Conservation (phyloP, 106 monocot genomes). For the Apostasia shenzhenica region DNA sequence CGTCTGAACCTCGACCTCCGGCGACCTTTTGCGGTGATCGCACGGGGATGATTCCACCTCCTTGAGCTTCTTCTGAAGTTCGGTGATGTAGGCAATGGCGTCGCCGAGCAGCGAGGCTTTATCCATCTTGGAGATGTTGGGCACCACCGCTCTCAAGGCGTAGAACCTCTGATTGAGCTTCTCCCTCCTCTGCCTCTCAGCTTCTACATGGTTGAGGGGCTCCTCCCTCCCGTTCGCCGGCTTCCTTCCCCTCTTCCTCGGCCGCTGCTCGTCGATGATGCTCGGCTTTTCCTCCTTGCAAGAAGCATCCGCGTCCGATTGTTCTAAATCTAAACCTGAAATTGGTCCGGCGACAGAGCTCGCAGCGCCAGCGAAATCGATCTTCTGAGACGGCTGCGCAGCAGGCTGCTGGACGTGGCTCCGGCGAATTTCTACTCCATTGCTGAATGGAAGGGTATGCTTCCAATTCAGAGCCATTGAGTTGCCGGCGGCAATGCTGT, state of each 20-base stretch:
- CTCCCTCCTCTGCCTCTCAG: slow-evolving; percentile 68
- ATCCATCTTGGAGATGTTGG: slow-evolving; percentile 81
- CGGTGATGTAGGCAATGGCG: slow-evolving; percentile 65
- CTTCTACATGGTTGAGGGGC: slow-evolving; percentile 67
- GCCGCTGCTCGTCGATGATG: slow-evolving; percentile 26
- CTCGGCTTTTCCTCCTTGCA: slow-evolving; percentile 26
- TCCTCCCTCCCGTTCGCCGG: slow-evolving; percentile 69
- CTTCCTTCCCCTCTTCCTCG: slow-evolving; percentile 61
- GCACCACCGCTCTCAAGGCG: slow-evolving; percentile 61
- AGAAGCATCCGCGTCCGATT: slow-evolving; percentile 18
- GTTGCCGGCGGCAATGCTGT: neutral
- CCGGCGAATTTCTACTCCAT: slow-evolving; percentile 1
- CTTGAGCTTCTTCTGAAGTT: slow-evolving; percentile 63
- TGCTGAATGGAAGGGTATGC: neutral
- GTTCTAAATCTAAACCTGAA: neutral
- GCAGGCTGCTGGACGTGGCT: slow-evolving; percentile 18
- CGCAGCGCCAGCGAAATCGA: slow-evolving; percentile 1
- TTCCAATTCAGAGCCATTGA: too few relatives aligned
- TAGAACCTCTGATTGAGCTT: slow-evolving; percentile 82
- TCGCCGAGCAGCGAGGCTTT: slow-evolving; percentile 69
- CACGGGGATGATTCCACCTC: slow-evolving; percentile 31
- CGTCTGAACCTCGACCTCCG: slow-evolving; percentile 46
- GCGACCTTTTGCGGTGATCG: slow-evolving; percentile 23
- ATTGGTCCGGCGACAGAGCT: too few relatives aligned
- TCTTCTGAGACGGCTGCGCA: neutral